Percentiles rank a stretch among this genome's conserved stretches.
Conservation (phyloP, 768 basidiomycete species). For the Crassisporium funariophilum region DNA sequence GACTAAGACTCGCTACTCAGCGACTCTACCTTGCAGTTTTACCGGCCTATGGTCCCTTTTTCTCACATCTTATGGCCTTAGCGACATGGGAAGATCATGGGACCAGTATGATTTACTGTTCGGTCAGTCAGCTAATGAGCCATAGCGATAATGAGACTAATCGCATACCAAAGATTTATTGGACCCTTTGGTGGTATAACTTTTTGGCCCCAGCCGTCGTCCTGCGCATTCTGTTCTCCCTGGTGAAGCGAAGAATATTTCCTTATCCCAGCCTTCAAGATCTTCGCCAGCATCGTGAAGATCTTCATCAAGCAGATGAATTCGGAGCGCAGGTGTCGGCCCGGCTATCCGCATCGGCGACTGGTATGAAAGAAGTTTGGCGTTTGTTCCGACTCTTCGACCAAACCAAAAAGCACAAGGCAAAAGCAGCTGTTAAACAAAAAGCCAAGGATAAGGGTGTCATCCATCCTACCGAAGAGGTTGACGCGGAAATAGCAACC, state of each 20-base stretch:
- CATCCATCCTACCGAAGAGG: not conserved
- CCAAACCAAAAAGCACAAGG: conserved; percentile 35
- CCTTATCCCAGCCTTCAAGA: conserved; percentile 58
- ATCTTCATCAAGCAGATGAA: conserved; percentile 50
- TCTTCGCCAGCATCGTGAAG: conserved; percentile 51
- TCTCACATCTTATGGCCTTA: conserved; percentile 38
- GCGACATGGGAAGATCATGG: conserved; percentile 58
- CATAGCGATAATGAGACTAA: not conserved
- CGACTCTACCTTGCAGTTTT: conserved; percentile 56
- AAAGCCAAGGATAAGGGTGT: conserved; percentile 12
- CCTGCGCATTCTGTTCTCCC: conserved; percentile 46
- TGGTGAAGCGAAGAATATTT: conserved; percentile 50
- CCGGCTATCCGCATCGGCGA: conserved; percentile 46
- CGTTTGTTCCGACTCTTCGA: conserved; percentile 47
- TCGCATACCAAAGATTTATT: conserved; percentile 50
- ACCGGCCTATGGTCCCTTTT: conserved; percentile 50
- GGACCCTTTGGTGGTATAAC: conserved; percentile 65
- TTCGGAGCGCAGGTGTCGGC: conserved; percentile 53
- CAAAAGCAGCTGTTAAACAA: conserved; percentile 24
- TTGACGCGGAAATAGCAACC: not conserved
- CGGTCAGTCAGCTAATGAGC: conserved; percentile 38
- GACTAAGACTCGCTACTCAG: conserved; percentile 52
- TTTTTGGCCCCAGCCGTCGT: conserved; percentile 55
- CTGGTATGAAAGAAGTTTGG: conserved; percentile 56
- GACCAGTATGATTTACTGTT: conserved; percentile 51